Conservation (phyloP, 768 basidiomycete species). For the Crucibulum laeve region DNA sequence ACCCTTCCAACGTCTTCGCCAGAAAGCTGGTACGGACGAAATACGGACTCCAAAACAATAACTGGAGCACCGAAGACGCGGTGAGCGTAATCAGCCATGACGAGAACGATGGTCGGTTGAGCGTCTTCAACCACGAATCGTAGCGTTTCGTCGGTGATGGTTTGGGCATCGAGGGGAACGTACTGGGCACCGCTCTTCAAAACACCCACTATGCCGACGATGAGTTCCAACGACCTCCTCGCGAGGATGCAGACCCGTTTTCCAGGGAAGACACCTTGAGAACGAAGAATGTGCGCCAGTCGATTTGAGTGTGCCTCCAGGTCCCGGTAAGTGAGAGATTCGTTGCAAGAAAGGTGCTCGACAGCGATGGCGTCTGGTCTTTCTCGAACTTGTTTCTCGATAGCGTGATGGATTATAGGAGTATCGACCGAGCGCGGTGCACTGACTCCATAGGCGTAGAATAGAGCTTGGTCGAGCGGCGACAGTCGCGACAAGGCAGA, state of each 20-base stretch:
- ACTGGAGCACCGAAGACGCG: constrained; percentile 2
- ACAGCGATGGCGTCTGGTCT: constrained; percentile 20
- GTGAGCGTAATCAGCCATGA: constrained; percentile 25
- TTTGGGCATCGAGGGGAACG: constrained; percentile 42
- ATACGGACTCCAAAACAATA: constrained; percentile 14
- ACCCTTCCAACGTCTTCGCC: constrained; percentile 13
- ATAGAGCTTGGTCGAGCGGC: constrained; percentile 15
- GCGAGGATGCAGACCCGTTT: constrained; percentile 41
- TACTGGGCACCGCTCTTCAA: constrained; percentile 45
- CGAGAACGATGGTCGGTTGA: constrained; percentile 28
- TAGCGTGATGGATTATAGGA: constrained; percentile 21
- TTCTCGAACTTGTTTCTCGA: constrained; percentile 17
- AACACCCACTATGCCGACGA: constrained; percentile 39
- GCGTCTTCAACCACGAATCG: constrained; percentile 36
- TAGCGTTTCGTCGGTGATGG: constrained; percentile 40
- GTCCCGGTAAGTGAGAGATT: constrained; percentile 23
- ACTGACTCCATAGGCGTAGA: constrained; percentile 18
- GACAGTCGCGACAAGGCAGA: constrained; percentile 13
- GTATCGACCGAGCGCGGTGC: constrained; percentile 13
- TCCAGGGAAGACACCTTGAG: constrained; percentile 33
- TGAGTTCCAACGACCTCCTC: constrained; percentile 35
- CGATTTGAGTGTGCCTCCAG: constrained; percentile 26
- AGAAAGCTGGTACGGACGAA: constrained; percentile 11
- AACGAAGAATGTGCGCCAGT: constrained; percentile 27
- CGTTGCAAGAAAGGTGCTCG: constrained; percentile 15